These are phyloP conservation scores for Fistulina hepatica DNA, from an alignment of 1,284 basidiomycete genomes.

Conservation along the genomic window DNA sequence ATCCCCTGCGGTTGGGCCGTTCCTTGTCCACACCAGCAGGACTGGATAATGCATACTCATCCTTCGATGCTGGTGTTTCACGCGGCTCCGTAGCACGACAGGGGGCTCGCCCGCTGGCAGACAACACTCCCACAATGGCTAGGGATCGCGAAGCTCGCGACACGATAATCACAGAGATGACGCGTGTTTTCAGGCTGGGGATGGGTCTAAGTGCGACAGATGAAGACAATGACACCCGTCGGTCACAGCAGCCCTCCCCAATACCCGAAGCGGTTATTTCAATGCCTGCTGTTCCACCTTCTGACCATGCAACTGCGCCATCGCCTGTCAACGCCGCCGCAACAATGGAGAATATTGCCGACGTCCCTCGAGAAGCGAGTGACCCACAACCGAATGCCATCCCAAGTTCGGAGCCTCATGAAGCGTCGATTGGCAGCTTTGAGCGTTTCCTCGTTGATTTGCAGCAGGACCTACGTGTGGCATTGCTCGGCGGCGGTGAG, in stretches of 20 bases:
- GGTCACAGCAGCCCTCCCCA: too few relatives aligned
- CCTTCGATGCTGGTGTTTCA: too few relatives aligned
- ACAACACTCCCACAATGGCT: too few relatives aligned
- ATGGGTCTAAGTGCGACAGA: constrained; percentile 34
- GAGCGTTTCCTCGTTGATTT: constrained; percentile 66
- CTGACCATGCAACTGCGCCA: neutral
- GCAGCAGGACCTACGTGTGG: constrained; percentile 53
- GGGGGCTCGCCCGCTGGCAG: too few relatives aligned
- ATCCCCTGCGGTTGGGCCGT: too few relatives aligned
- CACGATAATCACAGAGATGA: constrained; percentile 63
- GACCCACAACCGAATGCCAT: neutral
- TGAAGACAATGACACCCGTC: constrained; percentile 11
- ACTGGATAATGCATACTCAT: too few relatives aligned
- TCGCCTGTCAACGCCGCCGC: constrained; percentile 1
- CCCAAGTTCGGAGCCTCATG: constrained; percentile 3
- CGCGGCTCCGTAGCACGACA: too few relatives aligned
- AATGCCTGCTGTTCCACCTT: too few relatives aligned
- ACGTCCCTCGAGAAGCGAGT: neutral
- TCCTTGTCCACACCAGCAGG: too few relatives aligned
- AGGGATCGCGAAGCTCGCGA: constrained; percentile 40
- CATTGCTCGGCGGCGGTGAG: constrained; percentile 37
- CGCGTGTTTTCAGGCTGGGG: constrained; percentile 61
- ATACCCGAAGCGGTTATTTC: too few relatives aligned
- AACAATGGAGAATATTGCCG: too few relatives aligned
- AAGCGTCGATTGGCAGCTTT: constrained; percentile 61